Percentiles rank a stretch among this genome's conserved stretches.
Evolutionary conservation across 345 rosid species (phyloP).

Genomic region (Brassica incana): DNA sequence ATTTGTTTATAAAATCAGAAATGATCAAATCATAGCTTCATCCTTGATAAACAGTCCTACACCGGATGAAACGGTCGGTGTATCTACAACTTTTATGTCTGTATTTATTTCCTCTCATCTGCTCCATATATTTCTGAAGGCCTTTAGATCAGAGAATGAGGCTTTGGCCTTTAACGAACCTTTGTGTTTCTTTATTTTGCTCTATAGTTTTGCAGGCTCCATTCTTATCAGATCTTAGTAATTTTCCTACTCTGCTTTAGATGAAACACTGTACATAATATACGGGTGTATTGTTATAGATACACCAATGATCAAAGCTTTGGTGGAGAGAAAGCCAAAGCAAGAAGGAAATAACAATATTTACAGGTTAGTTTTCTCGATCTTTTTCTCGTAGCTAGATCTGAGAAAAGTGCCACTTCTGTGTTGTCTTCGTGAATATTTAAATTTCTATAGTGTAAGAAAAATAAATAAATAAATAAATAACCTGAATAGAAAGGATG

Average conservation of each 20-base stretch:
- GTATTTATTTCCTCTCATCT: slow-evolving; percentile 20
- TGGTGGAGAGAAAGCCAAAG: slow-evolving; percentile 11
- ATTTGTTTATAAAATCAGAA: neutral
- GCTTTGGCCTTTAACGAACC: neutral
- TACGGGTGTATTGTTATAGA: slow-evolving; percentile 2
- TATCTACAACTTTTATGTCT: slow-evolving; percentile 1
- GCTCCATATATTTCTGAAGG: slow-evolving; percentile 17
- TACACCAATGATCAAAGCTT: slow-evolving; percentile 17
- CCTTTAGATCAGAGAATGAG: neutral
- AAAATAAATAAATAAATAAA: neutral
- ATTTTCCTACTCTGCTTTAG: slow-evolving; percentile 1
- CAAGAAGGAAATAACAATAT: slow-evolving; percentile 2
- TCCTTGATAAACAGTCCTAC: slow-evolving; percentile 3
- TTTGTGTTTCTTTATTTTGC: neutral
- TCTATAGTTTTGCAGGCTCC: neutral
- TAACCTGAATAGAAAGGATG: neutral
- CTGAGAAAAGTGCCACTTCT: slow-evolving; percentile 20
- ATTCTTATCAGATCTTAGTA: slow-evolving; percentile 1
- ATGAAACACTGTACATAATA: neutral
- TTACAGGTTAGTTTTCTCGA: slow-evolving; percentile 18
- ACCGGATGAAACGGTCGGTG: slow-evolving; percentile 15
- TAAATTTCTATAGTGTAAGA: neutral
- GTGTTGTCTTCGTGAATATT: neutral
- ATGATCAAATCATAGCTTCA: slow-evolving; percentile 3
- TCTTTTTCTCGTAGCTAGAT: slow-evolving; percentile 15